Evolutionary conservation across 345 rosid species (phyloP).

Genomic region (Kandelia obovata): DNA sequence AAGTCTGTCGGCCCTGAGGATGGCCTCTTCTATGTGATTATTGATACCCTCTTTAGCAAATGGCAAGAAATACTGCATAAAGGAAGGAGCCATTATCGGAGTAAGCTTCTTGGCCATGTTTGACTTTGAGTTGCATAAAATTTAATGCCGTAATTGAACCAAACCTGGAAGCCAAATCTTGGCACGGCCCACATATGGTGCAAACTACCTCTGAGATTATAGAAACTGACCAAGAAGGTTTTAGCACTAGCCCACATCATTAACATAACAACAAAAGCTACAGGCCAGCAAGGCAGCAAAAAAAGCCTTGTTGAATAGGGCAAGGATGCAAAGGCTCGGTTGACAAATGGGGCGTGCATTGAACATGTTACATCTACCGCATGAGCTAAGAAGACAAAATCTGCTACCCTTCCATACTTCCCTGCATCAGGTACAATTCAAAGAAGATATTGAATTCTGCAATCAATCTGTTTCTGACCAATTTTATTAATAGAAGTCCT

Average conservation of each 20-base stretch:
- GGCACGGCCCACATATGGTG: constrained; percentile 88
- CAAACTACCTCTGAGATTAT: constrained; percentile 56
- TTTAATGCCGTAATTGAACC: not conserved
- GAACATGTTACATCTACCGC: constrained; percentile 64
- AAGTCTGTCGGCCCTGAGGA: constrained; percentile 65
- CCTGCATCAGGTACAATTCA: constrained; percentile 26
- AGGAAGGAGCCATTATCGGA: not conserved
- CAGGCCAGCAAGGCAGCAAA: constrained; percentile 49
- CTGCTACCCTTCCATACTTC: constrained; percentile 50
- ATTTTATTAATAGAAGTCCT: no score
- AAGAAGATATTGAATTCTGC: not conserved
- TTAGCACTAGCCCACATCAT: constrained; percentile 81
- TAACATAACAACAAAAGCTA: constrained; percentile 39
- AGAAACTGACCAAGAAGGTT: constrained; percentile 53
- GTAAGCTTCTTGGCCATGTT: no score
- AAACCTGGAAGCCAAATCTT: constrained; percentile 83
- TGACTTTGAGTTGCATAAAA: not conserved
- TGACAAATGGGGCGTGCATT: constrained; percentile 65
- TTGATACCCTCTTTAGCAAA: constrained; percentile 85
- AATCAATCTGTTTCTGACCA: no score
- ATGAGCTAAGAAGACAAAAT: constrained; percentile 94
- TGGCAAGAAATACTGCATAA: constrained; percentile 89
- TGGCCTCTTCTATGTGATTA: constrained; percentile 72
- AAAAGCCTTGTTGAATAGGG: constrained; percentile 46
- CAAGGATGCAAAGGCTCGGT: constrained; percentile 51